Conservation (phyloP, 2,329 filamentous ascomycete genomes). For the Metarhizium brunneum region DNA sequence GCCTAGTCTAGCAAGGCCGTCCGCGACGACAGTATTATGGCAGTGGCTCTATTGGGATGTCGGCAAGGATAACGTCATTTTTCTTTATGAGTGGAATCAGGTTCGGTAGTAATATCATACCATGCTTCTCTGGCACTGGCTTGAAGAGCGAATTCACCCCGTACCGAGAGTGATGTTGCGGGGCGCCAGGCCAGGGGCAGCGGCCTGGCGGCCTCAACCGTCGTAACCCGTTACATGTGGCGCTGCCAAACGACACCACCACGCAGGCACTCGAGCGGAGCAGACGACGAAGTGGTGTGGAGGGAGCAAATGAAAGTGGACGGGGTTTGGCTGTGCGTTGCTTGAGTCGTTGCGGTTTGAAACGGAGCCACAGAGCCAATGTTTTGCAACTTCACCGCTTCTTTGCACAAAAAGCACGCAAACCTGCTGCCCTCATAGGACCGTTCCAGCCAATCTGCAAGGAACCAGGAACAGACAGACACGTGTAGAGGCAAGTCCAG, state of each 20-base stretch:
- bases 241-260: neutral
- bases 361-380: neutral
- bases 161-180: neutral
- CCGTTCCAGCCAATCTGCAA: neutral
- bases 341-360: neutral
- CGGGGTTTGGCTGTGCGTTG: neutral
- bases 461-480: neutral
- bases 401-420: neutral
- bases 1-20: too few relatives aligned
- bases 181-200: neutral
- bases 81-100: neutral
- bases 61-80: neutral
- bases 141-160: too few relatives aligned
- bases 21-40: neutral
- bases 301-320: neutral
- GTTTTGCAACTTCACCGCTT: neutral
- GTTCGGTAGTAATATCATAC: neutral
- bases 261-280: too few relatives aligned
- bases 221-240: neutral
- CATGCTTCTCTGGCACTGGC: too few relatives aligned
- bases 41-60: neutral
- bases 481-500: neutral
- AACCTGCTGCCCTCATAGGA: neutral
- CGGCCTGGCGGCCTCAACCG: neutral
- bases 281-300: neutral